Evolutionary conservation across 352 stramenopile species (phyloP).

Genomic region (Globisporangium yorkense): DNA sequence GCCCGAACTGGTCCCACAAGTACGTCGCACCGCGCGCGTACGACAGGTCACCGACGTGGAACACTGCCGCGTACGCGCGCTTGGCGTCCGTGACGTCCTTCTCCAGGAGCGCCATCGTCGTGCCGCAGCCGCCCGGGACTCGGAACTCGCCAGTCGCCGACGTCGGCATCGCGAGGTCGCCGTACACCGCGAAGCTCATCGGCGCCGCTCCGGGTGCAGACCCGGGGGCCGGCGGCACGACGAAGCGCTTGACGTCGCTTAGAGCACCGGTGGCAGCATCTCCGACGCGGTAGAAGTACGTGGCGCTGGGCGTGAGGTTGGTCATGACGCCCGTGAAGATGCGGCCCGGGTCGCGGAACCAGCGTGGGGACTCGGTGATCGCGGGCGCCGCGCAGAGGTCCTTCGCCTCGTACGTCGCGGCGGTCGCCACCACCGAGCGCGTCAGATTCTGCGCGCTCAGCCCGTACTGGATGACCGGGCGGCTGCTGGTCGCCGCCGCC

Average conservation of each 20-base stretch:
- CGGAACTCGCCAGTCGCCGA: slow-evolving; percentile 10
- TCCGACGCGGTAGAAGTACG: slow-evolving; percentile 18
- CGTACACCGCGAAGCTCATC: slow-evolving; percentile 50
- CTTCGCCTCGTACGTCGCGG: slow-evolving; percentile 11
- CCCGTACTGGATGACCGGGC: slow-evolving; percentile 33
- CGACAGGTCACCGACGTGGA: slow-evolving; percentile 81
- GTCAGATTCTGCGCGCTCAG: slow-evolving; percentile 15
- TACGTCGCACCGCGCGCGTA: slow-evolving; percentile 67
- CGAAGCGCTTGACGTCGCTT: slow-evolving; percentile 14
- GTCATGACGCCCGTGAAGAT: slow-evolving; percentile 15
- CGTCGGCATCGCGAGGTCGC: slow-evolving; percentile 32
- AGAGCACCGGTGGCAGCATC: not conserved
- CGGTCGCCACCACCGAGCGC: slow-evolving; percentile 2
- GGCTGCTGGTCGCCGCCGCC: slow-evolving; percentile 5
- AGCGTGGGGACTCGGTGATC: slow-evolving; percentile 6
- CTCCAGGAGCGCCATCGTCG: slow-evolving; percentile 13
- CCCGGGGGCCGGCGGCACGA: slow-evolving; percentile 7
- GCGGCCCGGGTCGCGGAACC: slow-evolving; percentile 10
- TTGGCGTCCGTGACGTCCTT: slow-evolving; percentile 12
- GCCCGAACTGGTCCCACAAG: slow-evolving; percentile 82
- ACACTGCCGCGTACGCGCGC: slow-evolving; percentile 44
- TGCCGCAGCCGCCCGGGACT: slow-evolving; percentile 8
- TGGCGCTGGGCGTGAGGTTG: slow-evolving; percentile 2
- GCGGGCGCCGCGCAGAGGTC: slow-evolving; percentile 13
- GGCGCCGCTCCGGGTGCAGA: not conserved